Base-by-base conservation (phyloP, 352 stramenopile species). In the Globisporangium middletonii region DNA sequence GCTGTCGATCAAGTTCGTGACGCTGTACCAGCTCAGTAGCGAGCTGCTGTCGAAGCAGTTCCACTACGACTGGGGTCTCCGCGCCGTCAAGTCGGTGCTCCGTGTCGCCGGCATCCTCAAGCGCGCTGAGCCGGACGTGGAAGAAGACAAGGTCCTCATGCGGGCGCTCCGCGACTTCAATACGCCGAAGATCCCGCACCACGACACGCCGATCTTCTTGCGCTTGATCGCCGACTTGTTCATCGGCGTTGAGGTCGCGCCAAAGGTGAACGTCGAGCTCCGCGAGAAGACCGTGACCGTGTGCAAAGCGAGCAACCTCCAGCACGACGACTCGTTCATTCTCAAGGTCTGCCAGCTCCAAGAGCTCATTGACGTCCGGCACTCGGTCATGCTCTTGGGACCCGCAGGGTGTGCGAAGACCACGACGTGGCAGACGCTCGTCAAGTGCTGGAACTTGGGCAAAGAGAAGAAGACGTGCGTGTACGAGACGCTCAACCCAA, bases 1-100 rank as follows among this genome's bases (percentile, higher is more conserved):
- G 4, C 71, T 97, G 15, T 87, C 89, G 9, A 96, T 97, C 72
- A 97, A 97, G 72, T 97, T 97, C 47, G 88, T 97, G 53, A 96
- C 86, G 15, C 67, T 97, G 43, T 95, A 95, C 47, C 80, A 92
- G 23, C 72, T 95, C 37, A 94, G 83, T 60, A 82, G 67, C 12
- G 84, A 94, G 59, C 64, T 95, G 41, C 63, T 95, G 6, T 95
- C 83, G 37, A 94, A 93, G 60, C 92, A 98, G 58, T 95, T 95
- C 46, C 92, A 98, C 77, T 98, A 83, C 60, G 86, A 95, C 62
- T 95, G 86, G 86, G 86, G 84, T 51, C 79, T 95, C n/a, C 79
- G 86, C 30, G 86, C 86, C n/a, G 84, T 95, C 50, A 95, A 95
- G 52, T 92, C 84, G 0, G 86, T 95, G 60, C 68, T 95, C 26